Percentiles rank a stretch among this genome's conserved stretches.
Conservation (phyloP, 169 alveolate genomes). For the Plasmodium vinckei region DNA sequence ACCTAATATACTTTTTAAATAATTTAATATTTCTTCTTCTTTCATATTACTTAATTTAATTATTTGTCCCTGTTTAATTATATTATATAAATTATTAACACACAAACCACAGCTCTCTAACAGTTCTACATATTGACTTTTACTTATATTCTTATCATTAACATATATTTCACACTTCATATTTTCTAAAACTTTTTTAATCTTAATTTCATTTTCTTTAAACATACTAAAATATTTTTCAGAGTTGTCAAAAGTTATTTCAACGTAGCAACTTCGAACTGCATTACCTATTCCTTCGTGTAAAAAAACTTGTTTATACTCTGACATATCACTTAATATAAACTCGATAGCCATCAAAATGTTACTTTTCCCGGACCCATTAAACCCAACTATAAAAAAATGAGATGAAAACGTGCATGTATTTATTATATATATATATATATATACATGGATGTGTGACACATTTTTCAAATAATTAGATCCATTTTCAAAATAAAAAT, state of each 20-base stretch:
- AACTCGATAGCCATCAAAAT: conserved; percentile 64
- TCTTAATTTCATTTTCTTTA: conserved; percentile 68
- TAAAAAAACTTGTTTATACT: conserved; percentile 62
- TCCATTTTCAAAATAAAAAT: neutral
- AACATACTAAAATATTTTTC: conserved; percentile 76
- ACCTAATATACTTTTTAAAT: conserved; percentile 69
- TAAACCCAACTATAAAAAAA: conserved; percentile 59
- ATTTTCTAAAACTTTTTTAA: conserved; percentile 75
- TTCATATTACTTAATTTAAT: conserved; percentile 72
- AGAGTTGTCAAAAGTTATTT: conserved; percentile 62
- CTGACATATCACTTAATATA: conserved; percentile 70
- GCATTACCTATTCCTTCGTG: conserved; percentile 76
- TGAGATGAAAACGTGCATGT: neutral
- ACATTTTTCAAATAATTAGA: neutral
- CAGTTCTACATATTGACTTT: conserved; percentile 74
- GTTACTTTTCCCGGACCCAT: conserved; percentile 74
- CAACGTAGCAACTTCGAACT: conserved; percentile 68
- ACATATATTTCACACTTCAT: conserved; percentile 74
- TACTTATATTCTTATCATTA: conserved; percentile 71
- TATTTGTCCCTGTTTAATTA: conserved; percentile 74
- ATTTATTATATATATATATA: neutral
- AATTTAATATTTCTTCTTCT: conserved; percentile 70
- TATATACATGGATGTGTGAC: neutral
- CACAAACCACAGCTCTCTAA: conserved; percentile 74
- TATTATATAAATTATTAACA: conserved; percentile 58